Percentiles rank a stretch among this genome's conserved stretches.
These are phyloP conservation scores for Prunus padus DNA, from an alignment of 306 rosid species.

Conservation along the genomic window DNA sequence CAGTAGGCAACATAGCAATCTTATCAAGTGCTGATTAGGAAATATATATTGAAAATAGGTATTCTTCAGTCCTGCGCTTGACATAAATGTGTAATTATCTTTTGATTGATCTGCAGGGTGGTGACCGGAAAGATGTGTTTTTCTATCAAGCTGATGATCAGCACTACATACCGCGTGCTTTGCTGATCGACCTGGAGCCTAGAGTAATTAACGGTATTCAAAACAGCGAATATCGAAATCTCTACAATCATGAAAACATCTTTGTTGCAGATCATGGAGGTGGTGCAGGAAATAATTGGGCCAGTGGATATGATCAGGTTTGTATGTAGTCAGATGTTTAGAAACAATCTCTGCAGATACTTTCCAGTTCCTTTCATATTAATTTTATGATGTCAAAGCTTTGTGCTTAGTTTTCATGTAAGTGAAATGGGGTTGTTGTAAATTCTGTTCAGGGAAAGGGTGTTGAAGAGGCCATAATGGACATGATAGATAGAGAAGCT, in stretches of 20 bases:
- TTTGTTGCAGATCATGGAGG: conserved; percentile 96
- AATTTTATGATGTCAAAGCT: neutral
- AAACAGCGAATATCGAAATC: conserved; percentile 88
- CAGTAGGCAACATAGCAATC: neutral
- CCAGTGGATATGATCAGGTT: conserved; percentile 98
- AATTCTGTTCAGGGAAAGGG: conserved; percentile 74
- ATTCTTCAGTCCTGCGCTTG: neutral
- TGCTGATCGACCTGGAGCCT: conserved; percentile 92
- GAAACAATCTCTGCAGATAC: neutral
- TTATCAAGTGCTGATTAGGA: neutral
- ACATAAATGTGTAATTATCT: neutral
- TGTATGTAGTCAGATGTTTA: conserved; percentile 17
- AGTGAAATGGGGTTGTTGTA: conserved; percentile 8
- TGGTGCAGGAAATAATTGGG: conserved; percentile 98
- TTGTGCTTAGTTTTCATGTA: neutral
- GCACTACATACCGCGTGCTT: conserved; percentile 93
- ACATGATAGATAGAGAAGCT: conserved; percentile 99
- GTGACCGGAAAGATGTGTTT: conserved; percentile 94
- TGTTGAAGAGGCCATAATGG: conserved; percentile 99
- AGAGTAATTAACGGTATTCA: conserved; percentile 96
- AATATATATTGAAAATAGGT: neutral
- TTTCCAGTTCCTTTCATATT: too few relatives aligned
- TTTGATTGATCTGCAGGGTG: conserved; percentile 63
- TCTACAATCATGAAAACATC: conserved; percentile 91
- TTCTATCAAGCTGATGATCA: conserved; percentile 99